phyloP scores from a whole-genome alignment of 2,329 filamentous ascomycete genomes.

The Sarocladiaceae sp. region DNA sequence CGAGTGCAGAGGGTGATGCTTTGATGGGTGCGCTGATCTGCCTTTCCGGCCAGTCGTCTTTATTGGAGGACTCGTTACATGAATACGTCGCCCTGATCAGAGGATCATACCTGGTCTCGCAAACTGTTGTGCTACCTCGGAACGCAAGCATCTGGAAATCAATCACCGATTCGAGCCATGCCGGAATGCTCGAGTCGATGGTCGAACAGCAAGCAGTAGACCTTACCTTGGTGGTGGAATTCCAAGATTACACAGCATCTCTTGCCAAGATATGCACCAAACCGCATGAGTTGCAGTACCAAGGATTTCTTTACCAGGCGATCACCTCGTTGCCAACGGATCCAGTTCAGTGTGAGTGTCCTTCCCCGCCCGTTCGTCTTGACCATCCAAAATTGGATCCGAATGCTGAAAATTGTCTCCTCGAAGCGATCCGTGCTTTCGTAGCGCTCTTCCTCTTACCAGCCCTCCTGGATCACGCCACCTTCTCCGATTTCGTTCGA shows the following conservation, averaged over 20 bases:
- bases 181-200: constrained; percentile 16
- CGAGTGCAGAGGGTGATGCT: constrained; percentile 28
- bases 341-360: constrained; percentile 16
- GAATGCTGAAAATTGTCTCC: neutral
- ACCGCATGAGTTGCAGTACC: constrained; percentile 16
- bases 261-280: constrained; percentile 16
- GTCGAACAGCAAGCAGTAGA: constrained; percentile 19
- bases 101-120: constrained; percentile 21
- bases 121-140: constrained; percentile 14
- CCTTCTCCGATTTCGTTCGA: constrained; percentile 26
- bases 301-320: constrained; percentile 13
- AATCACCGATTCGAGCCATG: constrained; percentile 18
- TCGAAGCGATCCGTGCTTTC: constrained; percentile 19
- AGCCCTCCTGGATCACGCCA: constrained; percentile 19
- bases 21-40: constrained; percentile 30
- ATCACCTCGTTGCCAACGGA: constrained; percentile 14
- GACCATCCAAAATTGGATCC: neutral
- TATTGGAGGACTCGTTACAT: constrained; percentile 31
- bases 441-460: constrained; percentile 18
- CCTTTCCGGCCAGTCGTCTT: constrained; percentile 29
- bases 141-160: neutral
- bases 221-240: constrained; percentile 15
- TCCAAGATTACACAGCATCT: constrained; percentile 14
- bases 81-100: constrained; percentile 32
- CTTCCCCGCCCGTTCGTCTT: neutral